phyloP scores from a whole-genome alignment of 148 eudicot species.

The Fagopyrum esculentum region DNA sequence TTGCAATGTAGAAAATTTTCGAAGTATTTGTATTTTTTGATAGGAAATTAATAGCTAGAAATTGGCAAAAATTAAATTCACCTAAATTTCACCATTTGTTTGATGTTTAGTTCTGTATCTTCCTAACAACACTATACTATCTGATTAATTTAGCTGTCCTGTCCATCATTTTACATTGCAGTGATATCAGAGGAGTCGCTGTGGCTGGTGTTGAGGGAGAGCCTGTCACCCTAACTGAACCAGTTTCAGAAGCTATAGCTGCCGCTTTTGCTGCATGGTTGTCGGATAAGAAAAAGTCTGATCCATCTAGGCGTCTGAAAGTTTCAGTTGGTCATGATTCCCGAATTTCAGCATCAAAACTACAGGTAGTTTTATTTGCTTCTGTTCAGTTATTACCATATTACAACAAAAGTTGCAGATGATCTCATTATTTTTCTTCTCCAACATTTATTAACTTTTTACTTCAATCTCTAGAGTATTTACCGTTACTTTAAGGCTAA shows the following conservation, averaged over 20 bases:
- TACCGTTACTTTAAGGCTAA: neutral
- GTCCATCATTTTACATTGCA: conserved; percentile 21
- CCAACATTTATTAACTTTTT: neutral
- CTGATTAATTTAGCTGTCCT: neutral
- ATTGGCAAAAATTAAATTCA: neutral
- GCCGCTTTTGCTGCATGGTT: conserved; percentile 95
- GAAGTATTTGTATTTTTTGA: neutral
- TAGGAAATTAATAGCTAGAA: neutral
- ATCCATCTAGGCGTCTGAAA: conserved; percentile 43
- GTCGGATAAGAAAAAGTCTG: conserved; percentile 55
- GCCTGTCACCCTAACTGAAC: conserved; percentile 81
- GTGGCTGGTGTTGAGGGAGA: conserved; percentile 92
- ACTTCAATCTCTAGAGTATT: neutral
- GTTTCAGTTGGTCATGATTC: conserved; percentile 94
- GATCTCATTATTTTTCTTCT: neutral
- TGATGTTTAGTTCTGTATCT: neutral
- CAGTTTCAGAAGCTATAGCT: conserved; percentile 93
- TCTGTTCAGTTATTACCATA: neutral
- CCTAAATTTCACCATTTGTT: neutral
- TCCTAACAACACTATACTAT: neutral
- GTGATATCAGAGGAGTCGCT: conserved; percentile 99
- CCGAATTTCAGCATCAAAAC: conserved; percentile 79
- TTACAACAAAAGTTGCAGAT: neutral
- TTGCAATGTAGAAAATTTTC: neutral
- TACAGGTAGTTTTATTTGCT: conserved; percentile 48